A percentile compares a stretch with the other conserved stretches of the same genome.
Evolutionary conservation across 805 yeast species (phyloP).

Genomic region (Wickerhamiella vanderwaltii): DNA sequence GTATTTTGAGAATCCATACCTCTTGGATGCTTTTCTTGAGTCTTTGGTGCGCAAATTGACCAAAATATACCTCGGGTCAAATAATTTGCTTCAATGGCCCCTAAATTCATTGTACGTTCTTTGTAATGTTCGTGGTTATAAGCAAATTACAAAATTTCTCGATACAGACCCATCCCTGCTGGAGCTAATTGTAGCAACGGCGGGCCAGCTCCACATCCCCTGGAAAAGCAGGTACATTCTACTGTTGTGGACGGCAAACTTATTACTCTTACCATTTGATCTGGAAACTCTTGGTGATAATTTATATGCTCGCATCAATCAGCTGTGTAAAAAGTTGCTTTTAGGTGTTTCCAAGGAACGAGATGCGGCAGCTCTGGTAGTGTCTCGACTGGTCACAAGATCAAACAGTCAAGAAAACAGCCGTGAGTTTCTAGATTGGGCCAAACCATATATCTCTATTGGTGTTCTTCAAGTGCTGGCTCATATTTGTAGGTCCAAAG

Average conservation of each 20-base stretch:
- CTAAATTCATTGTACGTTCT: constrained; percentile 35
- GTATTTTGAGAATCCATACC: background rate
- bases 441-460: constrained; percentile 14
- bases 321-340: constrained; percentile 28
- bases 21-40: constrained; percentile 5
- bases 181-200: constrained; percentile 28
- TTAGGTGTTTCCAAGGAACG: constrained; percentile 45
- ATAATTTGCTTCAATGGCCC: background rate
- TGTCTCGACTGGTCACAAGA: constrained; percentile 45
- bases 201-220: constrained; percentile 10
- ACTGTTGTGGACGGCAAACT: constrained; percentile 59
- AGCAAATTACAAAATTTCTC: constrained; percentile 45
- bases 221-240: constrained; percentile 43
- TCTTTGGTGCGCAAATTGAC: background rate
- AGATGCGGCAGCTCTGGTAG: constrained; percentile 38
- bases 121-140: constrained; percentile 54
- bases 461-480: constrained; percentile 35
- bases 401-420: constrained; percentile 29
- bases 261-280: constrained; percentile 65
- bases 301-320: constrained; percentile 29
- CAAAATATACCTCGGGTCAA: background rate
- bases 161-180: constrained; percentile 47
- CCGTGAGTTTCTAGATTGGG: constrained; percentile 26
- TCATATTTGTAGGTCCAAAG: constrained; percentile 27
- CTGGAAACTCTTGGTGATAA: constrained; percentile 32